Evolutionary conservation across 768 basidiomycete genomes (phyloP).

Genomic region (Gymnopilus dilepis): DNA sequence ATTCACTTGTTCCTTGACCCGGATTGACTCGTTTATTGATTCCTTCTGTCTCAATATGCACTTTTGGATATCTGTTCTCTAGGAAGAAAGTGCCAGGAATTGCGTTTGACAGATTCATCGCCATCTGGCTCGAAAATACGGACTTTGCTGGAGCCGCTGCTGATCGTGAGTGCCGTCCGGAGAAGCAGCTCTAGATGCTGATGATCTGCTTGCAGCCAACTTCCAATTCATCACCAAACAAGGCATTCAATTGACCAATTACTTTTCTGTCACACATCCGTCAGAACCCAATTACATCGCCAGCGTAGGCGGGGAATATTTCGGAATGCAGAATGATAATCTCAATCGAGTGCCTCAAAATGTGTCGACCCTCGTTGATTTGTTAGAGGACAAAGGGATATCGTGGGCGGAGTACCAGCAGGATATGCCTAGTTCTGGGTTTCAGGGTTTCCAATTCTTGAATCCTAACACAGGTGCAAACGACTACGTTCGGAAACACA

Average conservation of each 20-base stretch:
- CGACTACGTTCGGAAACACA: slow-evolving; percentile 38
- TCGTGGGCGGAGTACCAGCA: slow-evolving; percentile 70
- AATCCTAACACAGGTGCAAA: slow-evolving; percentile 27
- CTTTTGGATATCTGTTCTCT: background rate
- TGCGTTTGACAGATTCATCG: slow-evolving; percentile 37
- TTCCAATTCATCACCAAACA: slow-evolving; percentile 48
- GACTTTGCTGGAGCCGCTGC: slow-evolving; percentile 44
- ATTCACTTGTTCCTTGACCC: background rate
- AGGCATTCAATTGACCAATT: slow-evolving; percentile 53
- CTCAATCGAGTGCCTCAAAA: slow-evolving; percentile 46
- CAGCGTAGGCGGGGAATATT: slow-evolving; percentile 57
- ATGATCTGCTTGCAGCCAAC: slow-evolving; percentile 16
- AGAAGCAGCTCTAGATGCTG: background rate
- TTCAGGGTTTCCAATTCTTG: slow-evolving; percentile 41
- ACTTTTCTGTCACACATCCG: slow-evolving; percentile 58
- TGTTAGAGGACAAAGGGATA: slow-evolving; percentile 60
- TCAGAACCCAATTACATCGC: slow-evolving; percentile 68
- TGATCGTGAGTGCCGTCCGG: slow-evolving; percentile 22
- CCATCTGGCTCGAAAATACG: slow-evolving; percentile 70
- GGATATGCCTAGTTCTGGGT: slow-evolving; percentile 58
- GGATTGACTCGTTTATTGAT: background rate
- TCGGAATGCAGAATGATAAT: slow-evolving; percentile 50
- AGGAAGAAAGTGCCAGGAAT: slow-evolving; percentile 25
- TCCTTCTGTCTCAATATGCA: background rate
- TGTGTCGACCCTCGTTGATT: slow-evolving; percentile 62